Percentiles rank a stretch among this genome's conserved stretches.
These are phyloP conservation scores for Saksenaea oblongispora DNA, from an alignment of 371 early-diverging fungal species.

Conservation along the genomic window DNA sequence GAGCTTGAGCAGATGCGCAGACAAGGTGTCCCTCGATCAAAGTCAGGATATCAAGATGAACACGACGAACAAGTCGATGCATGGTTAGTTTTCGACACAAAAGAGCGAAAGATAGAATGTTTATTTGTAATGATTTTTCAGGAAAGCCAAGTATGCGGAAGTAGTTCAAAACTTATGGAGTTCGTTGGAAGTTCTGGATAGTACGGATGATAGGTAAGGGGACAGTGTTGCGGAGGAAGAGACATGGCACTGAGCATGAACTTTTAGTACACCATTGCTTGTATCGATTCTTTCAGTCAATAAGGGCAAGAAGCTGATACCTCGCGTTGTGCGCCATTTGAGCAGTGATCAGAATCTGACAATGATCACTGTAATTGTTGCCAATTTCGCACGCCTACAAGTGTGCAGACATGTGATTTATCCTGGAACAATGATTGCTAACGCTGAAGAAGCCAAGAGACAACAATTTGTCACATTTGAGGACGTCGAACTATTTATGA, in stretches of 20 bases:
- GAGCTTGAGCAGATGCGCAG: conserved; percentile 83
- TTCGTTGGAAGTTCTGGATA: conserved; percentile 58
- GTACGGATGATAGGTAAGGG: conserved; percentile 56
- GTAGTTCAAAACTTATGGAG: conserved; percentile 65
- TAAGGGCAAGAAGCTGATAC: conserved; percentile 87
- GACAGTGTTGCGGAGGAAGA: not conserved
- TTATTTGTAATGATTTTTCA: conserved; percentile 9
- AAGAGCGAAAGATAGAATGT: not conserved
- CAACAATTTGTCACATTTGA: conserved; percentile 45
- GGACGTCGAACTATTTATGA: conserved; percentile 84
- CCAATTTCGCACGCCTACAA: conserved; percentile 82
- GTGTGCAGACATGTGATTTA: conserved; percentile 75
- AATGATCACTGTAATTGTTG: conserved; percentile 75
- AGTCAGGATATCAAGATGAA: conserved; percentile 50
- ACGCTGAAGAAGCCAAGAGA: conserved; percentile 50
- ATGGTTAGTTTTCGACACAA: conserved; percentile 25
- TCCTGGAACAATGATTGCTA: conserved; percentile 48
- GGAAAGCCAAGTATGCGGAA: conserved; percentile 58
- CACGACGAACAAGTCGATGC: conserved; percentile 55
- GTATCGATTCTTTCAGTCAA: conserved; percentile 69
- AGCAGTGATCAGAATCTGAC: conserved; percentile 77
- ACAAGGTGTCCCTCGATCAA: conserved; percentile 54
- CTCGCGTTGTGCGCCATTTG: conserved; percentile 81
- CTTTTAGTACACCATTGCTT: conserved; percentile 27
- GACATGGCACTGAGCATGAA: not conserved